Evolutionary conservation across 352 stramenopile genomes (phyloP).

Genomic region (Phytophthora citrophthora): DNA sequence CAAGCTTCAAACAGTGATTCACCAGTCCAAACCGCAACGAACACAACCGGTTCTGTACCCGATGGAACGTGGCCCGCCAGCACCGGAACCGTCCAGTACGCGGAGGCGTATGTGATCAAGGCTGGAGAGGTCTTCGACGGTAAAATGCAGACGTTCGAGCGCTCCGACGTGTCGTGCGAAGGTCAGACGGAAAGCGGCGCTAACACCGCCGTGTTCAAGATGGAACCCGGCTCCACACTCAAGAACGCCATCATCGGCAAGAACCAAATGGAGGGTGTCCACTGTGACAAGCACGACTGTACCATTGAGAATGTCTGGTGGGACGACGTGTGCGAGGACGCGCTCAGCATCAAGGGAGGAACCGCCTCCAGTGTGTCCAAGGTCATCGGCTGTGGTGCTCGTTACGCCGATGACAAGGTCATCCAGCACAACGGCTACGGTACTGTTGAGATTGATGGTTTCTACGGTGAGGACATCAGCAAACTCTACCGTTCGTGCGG

Average conservation of each 20-base stretch:
- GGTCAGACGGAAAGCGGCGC: constrained; percentile 14
- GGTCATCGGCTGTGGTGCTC: constrained; percentile 27
- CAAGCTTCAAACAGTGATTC: too few relatives aligned
- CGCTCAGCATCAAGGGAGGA: constrained; percentile 42
- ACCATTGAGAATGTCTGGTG: constrained; percentile 15
- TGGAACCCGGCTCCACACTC: constrained; percentile 22
- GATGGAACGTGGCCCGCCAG: constrained; percentile 16
- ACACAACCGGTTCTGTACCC: too few relatives aligned
- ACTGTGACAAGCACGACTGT: constrained; percentile 17
- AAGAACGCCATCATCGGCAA: constrained; percentile 27
- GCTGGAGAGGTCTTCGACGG: constrained; percentile 33
- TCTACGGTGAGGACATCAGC: constrained; percentile 21
- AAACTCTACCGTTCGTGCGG: constrained; percentile 29
- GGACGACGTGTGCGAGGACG: constrained; percentile 20
- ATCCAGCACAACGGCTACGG: constrained; percentile 39
- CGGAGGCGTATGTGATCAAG: constrained; percentile 36
- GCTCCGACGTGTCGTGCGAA: constrained; percentile 45
- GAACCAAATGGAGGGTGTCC: constrained; percentile 23
- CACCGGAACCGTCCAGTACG: constrained; percentile 17
- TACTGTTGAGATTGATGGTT: constrained; percentile 23
- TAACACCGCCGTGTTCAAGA: constrained; percentile 40
- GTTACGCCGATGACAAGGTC: constrained; percentile 45
- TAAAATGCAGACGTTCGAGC: constrained; percentile 61
- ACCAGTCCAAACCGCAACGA: too few relatives aligned
- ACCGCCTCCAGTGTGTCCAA: constrained; percentile 32